Conservation (phyloP, 2,329 filamentous ascomycete genomes). For the Fusarium sp. region DNA sequence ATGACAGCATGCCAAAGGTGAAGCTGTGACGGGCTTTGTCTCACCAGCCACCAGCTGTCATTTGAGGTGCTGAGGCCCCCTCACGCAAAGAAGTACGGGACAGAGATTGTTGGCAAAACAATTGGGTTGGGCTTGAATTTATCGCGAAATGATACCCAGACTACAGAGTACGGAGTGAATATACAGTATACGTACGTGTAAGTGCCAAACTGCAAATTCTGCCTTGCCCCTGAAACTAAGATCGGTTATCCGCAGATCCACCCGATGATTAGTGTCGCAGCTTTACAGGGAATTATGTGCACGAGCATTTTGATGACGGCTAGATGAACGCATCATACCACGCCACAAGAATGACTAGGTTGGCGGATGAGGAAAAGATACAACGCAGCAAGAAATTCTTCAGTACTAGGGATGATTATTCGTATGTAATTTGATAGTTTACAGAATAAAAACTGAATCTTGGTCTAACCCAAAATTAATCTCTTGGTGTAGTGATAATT, state of each 20-base stretch:
- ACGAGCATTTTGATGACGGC: not conserved
- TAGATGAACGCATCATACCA: not conserved
- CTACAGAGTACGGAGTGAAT: too few relatives aligned
- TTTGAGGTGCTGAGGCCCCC: not conserved
- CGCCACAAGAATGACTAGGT: not conserved
- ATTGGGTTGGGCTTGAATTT: not conserved
- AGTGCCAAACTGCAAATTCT: not conserved
- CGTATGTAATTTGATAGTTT: not conserved
- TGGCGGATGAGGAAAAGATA: not conserved
- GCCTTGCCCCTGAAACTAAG: not conserved
- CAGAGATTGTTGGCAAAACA: not conserved
- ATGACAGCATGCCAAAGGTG: not conserved
- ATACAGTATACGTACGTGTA: not conserved
- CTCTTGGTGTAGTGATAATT: not conserved
- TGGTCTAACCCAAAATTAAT: not conserved
- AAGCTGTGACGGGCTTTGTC: not conserved
- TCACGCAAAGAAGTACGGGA: accelerated
- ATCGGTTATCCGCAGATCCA: not conserved
- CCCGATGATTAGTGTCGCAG: not conserved
- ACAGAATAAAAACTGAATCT: accelerated
- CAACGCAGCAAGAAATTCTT: accelerated
- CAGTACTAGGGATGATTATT: accelerated
- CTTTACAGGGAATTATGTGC: not conserved
- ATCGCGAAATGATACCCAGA: not conserved
- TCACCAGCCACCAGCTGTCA: not conserved